These are phyloP conservation scores for Cucurbita ficifolia DNA, from an alignment of 306 rosid species.

Conservation along the genomic window DNA sequence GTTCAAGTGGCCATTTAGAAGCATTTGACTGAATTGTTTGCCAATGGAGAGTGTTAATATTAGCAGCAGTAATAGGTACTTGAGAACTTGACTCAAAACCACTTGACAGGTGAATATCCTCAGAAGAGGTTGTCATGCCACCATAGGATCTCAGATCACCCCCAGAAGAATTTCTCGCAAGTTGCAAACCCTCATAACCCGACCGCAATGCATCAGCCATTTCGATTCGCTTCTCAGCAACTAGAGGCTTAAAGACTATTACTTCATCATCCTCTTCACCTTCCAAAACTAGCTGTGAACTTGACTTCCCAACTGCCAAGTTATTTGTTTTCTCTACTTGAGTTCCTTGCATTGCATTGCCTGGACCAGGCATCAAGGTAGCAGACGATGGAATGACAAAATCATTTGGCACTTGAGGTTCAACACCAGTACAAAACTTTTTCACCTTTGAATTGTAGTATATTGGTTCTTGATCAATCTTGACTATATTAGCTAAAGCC, in stretches of 20 bases:
- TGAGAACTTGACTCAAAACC: slow-evolving; percentile 21
- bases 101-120: slow-evolving; percentile 22
- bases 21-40: slow-evolving; percentile 40
- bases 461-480: slow-evolving; percentile 46
- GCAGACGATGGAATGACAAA: slow-evolving; percentile 19
- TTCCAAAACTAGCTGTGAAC: slow-evolving; percentile 30
- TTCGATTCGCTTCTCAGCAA: slow-evolving; percentile 54
- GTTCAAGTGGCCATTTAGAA: slow-evolving; percentile 37
- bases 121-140: slow-evolving; percentile 15
- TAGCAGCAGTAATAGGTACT: slow-evolving; percentile 26
- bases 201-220: slow-evolving; percentile 19
- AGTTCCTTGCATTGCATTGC: slow-evolving; percentile 27
- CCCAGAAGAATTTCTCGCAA: slow-evolving; percentile 23
- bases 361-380: slow-evolving; percentile 18
- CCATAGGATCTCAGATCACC: slow-evolving; percentile 25
- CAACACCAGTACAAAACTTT: slow-evolving; percentile 51
- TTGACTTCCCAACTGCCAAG: slow-evolving; percentile 23
- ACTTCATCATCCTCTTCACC: slow-evolving; percentile 92
- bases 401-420: slow-evolving; percentile 35
- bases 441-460: slow-evolving; percentile 46
- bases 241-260: slow-evolving; percentile 77
- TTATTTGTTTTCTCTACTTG: slow-evolving; percentile 20
- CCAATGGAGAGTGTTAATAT: slow-evolving; percentile 31
- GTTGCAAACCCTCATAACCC: slow-evolving; percentile 25
- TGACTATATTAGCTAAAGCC: slow-evolving; percentile 55